phyloP scores from a whole-genome alignment of 2,329 filamentous ascomycete genomes.

The Fusarium torulosum region DNA sequence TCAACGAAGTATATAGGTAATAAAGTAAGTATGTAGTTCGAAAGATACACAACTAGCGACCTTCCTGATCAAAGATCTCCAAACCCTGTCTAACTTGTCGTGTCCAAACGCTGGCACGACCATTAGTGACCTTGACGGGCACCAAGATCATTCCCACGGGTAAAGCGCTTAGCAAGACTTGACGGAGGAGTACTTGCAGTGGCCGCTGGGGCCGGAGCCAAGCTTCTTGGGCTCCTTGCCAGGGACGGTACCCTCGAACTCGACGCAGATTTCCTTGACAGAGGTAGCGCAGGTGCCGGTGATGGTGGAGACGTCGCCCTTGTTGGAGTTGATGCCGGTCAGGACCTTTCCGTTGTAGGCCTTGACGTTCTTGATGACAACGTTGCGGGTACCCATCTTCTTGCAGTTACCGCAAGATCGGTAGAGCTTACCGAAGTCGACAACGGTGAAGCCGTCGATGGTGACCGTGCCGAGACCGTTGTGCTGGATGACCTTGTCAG shows the following conservation, averaged over 20 bases:
- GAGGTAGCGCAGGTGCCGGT: conserved; percentile 36
- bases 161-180: conserved; percentile 37
- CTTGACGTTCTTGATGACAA: conserved; percentile 43
- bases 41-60: background rate
- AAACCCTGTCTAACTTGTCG: background rate
- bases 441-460: conserved; percentile 44
- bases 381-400: conserved; percentile 45
- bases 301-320: conserved; percentile 40
- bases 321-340: conserved; percentile 47
- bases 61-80: conserved; percentile 6
- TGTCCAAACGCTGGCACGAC: background rate
- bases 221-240: conserved; percentile 47
- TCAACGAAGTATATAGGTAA: conserved; percentile 18
- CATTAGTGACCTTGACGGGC: background rate
- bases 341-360: conserved; percentile 45
- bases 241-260: conserved; percentile 42
- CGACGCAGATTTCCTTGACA: conserved; percentile 44
- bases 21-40: conserved; percentile 13
- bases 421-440: conserved; percentile 47
- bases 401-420: conserved; percentile 47
- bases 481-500: conserved; percentile 46
- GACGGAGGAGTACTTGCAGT: conserved; percentile 44
- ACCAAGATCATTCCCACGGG: background rate
- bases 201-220: conserved; percentile 35
- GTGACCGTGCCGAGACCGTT: conserved; percentile 45